These are phyloP conservation scores for Auricularia heimuer DNA, from an alignment of 768 basidiomycete species.

Conservation along the genomic window DNA sequence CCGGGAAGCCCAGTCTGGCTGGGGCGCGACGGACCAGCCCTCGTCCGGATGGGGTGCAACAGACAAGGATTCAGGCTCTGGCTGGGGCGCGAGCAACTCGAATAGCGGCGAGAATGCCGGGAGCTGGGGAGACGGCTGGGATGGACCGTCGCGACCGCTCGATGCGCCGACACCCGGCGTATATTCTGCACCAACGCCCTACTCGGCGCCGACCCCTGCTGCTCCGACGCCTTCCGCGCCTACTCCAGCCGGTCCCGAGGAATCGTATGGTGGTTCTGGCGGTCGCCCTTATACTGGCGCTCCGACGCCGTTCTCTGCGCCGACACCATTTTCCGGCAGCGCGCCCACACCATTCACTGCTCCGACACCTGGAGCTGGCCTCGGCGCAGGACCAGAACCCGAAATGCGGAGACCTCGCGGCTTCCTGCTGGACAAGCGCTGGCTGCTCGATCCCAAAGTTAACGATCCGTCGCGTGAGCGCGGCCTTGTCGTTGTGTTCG, in stretches of 20 bases:
- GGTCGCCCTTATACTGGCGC: slow-evolving; percentile 9
- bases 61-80: background rate
- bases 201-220: slow-evolving; percentile 28
- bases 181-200: background rate
- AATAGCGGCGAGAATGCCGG: slow-evolving; percentile 31
- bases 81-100: background rate
- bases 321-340: slow-evolving; percentile 1
- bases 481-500: slow-evolving; percentile 12
- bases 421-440: slow-evolving; percentile 16
- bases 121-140: slow-evolving; percentile 35
- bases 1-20: slow-evolving; percentile 21
- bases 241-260: slow-evolving; percentile 22
- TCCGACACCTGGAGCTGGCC: slow-evolving; percentile 19
- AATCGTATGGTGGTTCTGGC: slow-evolving; percentile 2
- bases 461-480: background rate
- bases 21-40: slow-evolving; percentile 10
- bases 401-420: slow-evolving; percentile 14
- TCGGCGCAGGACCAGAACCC: slow-evolving; percentile 29
- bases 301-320: slow-evolving; percentile 6
- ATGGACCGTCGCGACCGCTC: slow-evolving; percentile 26
- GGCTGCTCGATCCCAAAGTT: slow-evolving; percentile 15
- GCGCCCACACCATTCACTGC: slow-evolving; percentile 6
- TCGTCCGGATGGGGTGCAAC: slow-evolving; percentile 15
- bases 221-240: slow-evolving; percentile 32
- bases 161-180: slow-evolving; percentile 10